Evolutionary conservation across 805 yeast species (phyloP).

Genomic region (Zygoascus bituminiphila): DNA sequence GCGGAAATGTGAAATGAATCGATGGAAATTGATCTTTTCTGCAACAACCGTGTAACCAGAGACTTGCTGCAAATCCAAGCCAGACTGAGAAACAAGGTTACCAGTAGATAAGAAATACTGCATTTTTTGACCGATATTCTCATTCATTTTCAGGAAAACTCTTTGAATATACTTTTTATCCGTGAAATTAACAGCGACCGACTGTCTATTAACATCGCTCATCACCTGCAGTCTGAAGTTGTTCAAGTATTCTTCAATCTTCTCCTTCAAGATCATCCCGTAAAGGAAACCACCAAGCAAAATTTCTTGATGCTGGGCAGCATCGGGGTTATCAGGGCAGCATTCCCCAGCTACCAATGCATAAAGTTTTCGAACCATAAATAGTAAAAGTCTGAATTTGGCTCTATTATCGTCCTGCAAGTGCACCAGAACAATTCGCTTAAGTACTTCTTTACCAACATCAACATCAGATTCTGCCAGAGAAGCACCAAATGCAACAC

Average conservation of each 20-base stretch:
- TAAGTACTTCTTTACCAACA: constrained; percentile 78
- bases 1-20: constrained; percentile 96
- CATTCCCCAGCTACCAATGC: constrained; percentile 95
- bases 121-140: constrained; percentile 88
- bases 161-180: constrained; percentile 78
- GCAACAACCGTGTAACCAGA: constrained; percentile 98
- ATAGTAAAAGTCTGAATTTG: constrained; percentile 78
- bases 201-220: constrained; percentile 70
- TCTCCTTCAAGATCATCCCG: constrained; percentile 95
- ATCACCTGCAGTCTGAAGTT: constrained; percentile 65
- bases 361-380: constrained; percentile 93
- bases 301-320: constrained; percentile 97
- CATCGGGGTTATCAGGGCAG: constrained; percentile 96
- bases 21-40: constrained; percentile 93
- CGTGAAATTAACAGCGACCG: constrained; percentile 62
- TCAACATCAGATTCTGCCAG: constrained; percentile 83
- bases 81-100: constrained; percentile 93
- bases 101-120: constrained; percentile 96
- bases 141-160: constrained; percentile 72
- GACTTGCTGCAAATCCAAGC: constrained; percentile 95
- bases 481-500: constrained; percentile 85
- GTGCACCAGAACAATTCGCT: constrained; percentile 84
- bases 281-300: constrained; percentile 91
- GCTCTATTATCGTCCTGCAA: constrained; percentile 51
- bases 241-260: constrained; percentile 85